Conservation (phyloP, 306 rosid genomes). For the Oemleria cerasiformis region DNA sequence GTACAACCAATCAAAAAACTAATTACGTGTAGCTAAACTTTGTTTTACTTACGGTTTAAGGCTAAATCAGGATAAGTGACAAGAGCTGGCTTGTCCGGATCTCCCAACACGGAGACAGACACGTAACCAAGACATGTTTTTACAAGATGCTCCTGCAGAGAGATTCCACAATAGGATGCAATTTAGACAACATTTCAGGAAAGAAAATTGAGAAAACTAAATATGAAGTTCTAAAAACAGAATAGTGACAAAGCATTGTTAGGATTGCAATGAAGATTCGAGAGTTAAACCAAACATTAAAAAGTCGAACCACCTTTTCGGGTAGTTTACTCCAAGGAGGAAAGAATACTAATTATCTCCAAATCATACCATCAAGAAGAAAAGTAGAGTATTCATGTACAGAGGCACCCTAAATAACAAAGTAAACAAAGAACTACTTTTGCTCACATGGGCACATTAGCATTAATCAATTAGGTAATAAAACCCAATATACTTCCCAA, state of each 20-base stretch:
- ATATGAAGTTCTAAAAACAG: slow-evolving; percentile 3
- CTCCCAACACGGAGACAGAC: slow-evolving; percentile 83
- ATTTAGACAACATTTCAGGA: slow-evolving; percentile 17
- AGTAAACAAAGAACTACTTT: slow-evolving; percentile 8
- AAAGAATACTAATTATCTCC: neutral
- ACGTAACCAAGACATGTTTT: slow-evolving; percentile 67
- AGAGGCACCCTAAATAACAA: slow-evolving; percentile 18
- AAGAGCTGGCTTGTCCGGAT: slow-evolving; percentile 92
- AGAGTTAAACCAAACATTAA: neutral
- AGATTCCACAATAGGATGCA: slow-evolving; percentile 17
- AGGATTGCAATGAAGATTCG: slow-evolving; percentile 5
- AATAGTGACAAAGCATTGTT: neutral
- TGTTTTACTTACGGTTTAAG: slow-evolving; percentile 67
- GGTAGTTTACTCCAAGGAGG: neutral
- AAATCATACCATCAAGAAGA: slow-evolving; percentile 1
- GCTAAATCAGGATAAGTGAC: slow-evolving; percentile 93
- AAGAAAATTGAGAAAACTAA: slow-evolving; percentile 15
- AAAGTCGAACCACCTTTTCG: neutral
- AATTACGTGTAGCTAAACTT: neutral
- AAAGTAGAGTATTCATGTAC: slow-evolving; percentile 20
- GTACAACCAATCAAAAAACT: neutral
- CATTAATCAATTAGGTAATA: neutral
- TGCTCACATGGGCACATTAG: slow-evolving; percentile 2
- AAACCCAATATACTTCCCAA: neutral
- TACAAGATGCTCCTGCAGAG: slow-evolving; percentile 73